These are phyloP conservation scores for Dujonia santamariae DNA, from an alignment of 1,139 yeast genomes.

Conservation along the genomic window DNA sequence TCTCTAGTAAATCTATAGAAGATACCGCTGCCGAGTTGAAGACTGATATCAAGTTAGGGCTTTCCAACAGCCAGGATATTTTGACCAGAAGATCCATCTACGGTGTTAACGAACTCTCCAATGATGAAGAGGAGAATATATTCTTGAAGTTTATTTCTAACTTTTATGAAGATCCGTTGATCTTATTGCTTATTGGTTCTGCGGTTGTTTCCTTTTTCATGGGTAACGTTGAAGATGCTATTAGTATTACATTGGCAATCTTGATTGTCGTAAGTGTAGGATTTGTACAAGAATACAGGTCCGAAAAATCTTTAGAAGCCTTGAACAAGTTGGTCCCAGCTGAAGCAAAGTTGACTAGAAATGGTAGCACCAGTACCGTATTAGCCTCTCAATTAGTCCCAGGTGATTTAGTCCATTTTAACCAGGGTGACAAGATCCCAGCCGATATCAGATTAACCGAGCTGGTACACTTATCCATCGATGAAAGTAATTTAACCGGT, in stretches of 20 bases:
- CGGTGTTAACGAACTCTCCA: slow-evolving; percentile 72
- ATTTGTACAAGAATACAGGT: slow-evolving; percentile 91
- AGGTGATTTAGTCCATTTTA: slow-evolving; percentile 85
- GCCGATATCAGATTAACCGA: slow-evolving; percentile 84
- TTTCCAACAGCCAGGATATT: slow-evolving; percentile 67
- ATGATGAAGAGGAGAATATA: slow-evolving; percentile 75
- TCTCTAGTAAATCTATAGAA: slow-evolving; percentile 54
- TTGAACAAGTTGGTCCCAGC: slow-evolving; percentile 91
- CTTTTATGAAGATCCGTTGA: slow-evolving; percentile 87
- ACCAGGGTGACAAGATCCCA: slow-evolving; percentile 92
- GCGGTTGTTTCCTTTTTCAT: slow-evolving; percentile 80
- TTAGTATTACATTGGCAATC: slow-evolving; percentile 85
- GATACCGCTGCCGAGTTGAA: slow-evolving; percentile 60
- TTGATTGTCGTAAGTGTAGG: slow-evolving; percentile 92
- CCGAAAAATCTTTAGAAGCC: slow-evolving; percentile 91
- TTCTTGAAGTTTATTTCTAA: slow-evolving; percentile 67
- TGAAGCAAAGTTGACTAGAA: slow-evolving; percentile 83
- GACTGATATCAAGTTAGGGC: slow-evolving; percentile 59
- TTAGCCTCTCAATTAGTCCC: slow-evolving; percentile 87
- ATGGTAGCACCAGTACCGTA: slow-evolving; percentile 70
- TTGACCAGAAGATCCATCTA: slow-evolving; percentile 66
- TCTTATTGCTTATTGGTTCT: slow-evolving; percentile 80
- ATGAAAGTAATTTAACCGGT: slow-evolving; percentile 92
- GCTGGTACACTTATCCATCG: slow-evolving; percentile 75
- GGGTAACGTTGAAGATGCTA: slow-evolving; percentile 93